Conservation (phyloP, 106 monocot genomes). For the Gastrodia elata region DNA sequence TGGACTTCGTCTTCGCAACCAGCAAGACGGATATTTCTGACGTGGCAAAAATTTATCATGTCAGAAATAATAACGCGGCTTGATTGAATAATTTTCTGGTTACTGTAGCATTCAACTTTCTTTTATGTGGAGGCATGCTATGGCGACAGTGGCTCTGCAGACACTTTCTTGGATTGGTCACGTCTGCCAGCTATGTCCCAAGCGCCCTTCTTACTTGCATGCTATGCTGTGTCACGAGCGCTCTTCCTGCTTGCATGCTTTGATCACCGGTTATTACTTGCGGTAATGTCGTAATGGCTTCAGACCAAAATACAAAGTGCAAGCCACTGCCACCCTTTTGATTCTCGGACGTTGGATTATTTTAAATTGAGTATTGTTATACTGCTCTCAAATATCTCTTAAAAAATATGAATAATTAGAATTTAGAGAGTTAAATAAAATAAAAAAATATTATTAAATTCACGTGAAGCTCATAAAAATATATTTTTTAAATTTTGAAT, state of each 20-base stretch:
- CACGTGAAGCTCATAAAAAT: no score
- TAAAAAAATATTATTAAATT: no score
- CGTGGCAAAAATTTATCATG: no score
- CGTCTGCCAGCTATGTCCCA: background rate
- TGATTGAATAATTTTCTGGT: no score
- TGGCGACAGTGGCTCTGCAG: background rate
- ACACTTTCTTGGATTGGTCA: constrained; percentile 3
- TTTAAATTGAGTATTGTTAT: background rate
- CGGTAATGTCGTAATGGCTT: no score
- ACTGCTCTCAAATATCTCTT: background rate
- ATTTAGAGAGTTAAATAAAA: background rate
- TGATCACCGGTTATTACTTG: background rate
- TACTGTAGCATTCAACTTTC: no score
- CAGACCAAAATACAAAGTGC: background rate
- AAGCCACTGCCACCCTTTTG: background rate
- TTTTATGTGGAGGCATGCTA: no score
- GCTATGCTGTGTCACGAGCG: background rate
- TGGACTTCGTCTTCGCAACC: no score
- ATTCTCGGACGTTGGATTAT: background rate
- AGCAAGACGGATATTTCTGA: no score
- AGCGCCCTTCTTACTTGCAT: no score
- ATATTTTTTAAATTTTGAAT: background rate
- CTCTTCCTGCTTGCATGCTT: background rate
- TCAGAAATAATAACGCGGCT: no score
- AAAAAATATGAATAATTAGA: background rate